Evolutionary conservation across 345 rosid species (phyloP), one percentile per base, ranked within the genome.

Genomic region (Citrus unshiu): DNA sequence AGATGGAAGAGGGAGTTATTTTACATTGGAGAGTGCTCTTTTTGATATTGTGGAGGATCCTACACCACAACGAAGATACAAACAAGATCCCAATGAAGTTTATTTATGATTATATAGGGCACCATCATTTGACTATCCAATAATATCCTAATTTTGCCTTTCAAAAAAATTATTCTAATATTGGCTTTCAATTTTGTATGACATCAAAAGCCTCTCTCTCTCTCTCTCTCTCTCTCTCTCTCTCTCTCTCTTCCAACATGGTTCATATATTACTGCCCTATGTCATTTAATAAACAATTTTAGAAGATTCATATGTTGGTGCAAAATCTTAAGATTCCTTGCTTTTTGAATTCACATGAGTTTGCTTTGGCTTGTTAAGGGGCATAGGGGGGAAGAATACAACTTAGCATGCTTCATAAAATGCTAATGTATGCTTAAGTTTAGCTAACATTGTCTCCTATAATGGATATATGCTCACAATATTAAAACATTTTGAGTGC

Each of bases 301-400:
- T 19, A 27, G 78, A 84, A 81, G 88, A 80, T 85, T 80, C 88
- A 80, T 34, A 6, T 78, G 85, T 34, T 78, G 82, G 76, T 77
- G 84, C 85, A 67, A 80, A 74, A 84, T 87, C 88, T 82, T 73
- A 43, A 84, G 90, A 85, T 82, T 85, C 90, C 84, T 67, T 80
- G 57, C 81, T 73, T 86, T 73, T 46, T 70, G 73, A 46, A 81
- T 80, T 49, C 84, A 75, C 80, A 78, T 81, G 84, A 79, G 22
- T 24, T 70, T 37, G 46, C 51, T 78, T 75, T 37, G 76, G 70
- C 78, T 56, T 75, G 76, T 25, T 46, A 79, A 54, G 59, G 64
- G 60, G 37, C n/a, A 43, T 12, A 37, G 73, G 51, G 73, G 73
- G 40, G 66, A 68, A 40, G 27, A 68, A 60, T 70, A 62, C 82